Evolutionary conservation across 2,329 filamentous ascomycete species (phyloP).

Genomic region (Aspergillus piperis): DNA sequence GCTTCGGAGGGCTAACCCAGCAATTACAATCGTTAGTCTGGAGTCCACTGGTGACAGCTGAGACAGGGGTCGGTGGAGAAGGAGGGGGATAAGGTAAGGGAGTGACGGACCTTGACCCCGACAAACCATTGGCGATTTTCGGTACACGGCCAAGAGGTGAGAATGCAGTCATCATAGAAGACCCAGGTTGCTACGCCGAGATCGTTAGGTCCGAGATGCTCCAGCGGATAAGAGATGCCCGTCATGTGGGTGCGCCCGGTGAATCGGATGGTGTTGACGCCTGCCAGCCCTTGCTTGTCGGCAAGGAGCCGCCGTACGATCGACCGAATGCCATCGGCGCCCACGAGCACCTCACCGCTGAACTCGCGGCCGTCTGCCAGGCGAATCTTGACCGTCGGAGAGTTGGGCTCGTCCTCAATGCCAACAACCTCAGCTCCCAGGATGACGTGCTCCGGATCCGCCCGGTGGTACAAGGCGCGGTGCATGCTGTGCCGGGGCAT

Average conservation of each 20-base stretch:
- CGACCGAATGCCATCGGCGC: slow-evolving; percentile 8
- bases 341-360: slow-evolving; percentile 2
- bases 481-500: slow-evolving; percentile 5
- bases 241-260: slow-evolving; percentile 6
- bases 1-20: background rate
- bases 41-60: background rate
- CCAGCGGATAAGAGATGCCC: background rate
- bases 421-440: background rate
- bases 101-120: slow-evolving; percentile 1
- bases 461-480: background rate
- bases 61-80: background rate
- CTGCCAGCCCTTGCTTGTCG: background rate
- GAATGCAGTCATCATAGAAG: slow-evolving; percentile 2
- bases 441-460: background rate
- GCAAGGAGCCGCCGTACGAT: slow-evolving; percentile 1
- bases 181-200: background rate
- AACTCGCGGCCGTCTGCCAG: background rate
- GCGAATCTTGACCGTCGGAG: background rate
- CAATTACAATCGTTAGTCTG: background rate
- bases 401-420: background rate
- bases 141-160: slow-evolving; percentile 7
- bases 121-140: slow-evolving; percentile 10
- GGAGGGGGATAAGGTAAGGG: too few relatives aligned
- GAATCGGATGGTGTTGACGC: slow-evolving; percentile 5
- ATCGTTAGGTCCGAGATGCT: background rate